Conservation (phyloP, 2,329 filamentous ascomycete species). For the Didymella pomorum region DNA sequence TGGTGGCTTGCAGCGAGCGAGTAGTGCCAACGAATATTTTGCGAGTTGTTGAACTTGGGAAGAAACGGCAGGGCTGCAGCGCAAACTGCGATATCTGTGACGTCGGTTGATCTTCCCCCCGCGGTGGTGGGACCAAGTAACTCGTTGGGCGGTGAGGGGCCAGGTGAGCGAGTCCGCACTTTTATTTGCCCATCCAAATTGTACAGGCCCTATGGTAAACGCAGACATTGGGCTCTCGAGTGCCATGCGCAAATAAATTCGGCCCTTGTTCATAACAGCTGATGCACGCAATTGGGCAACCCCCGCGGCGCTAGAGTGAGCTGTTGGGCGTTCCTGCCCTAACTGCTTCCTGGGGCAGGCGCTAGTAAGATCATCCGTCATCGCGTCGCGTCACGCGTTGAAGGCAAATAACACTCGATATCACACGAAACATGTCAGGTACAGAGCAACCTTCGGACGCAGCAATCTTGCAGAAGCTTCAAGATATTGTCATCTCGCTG, state of each 20-base stretch:
- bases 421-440: constrained; percentile 44
- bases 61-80: constrained; percentile 7
- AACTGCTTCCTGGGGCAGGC: constrained; percentile 6
- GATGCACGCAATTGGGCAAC: constrained; percentile 11
- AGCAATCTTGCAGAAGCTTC: constrained; percentile 52
- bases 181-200: constrained; percentile 8
- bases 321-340: constrained; percentile 17
- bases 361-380: constrained; percentile 19
- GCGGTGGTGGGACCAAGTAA: constrained; percentile 20
- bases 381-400: constrained; percentile 19
- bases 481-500: constrained; percentile 51
- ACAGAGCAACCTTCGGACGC: constrained; percentile 48
- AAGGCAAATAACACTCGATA: constrained; percentile 16
- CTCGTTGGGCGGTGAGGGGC: constrained; percentile 18
- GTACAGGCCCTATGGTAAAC: constrained; percentile 12
- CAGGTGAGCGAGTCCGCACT: constrained; percentile 5
- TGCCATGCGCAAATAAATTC: constrained; percentile 8
- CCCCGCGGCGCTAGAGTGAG: constrained; percentile 19
- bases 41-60: constrained; percentile 10
- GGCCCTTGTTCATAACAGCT: constrained; percentile 3
- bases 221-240: constrained; percentile 4
- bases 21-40: constrained; percentile 16
- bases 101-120: constrained; percentile 20
- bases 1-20: constrained; percentile 26
- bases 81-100: constrained; percentile 20